These are phyloP conservation scores for Aspergillus bertholletiae DNA, from an alignment of 495 filamentous ascomycete genomes.

Conservation along the genomic window DNA sequence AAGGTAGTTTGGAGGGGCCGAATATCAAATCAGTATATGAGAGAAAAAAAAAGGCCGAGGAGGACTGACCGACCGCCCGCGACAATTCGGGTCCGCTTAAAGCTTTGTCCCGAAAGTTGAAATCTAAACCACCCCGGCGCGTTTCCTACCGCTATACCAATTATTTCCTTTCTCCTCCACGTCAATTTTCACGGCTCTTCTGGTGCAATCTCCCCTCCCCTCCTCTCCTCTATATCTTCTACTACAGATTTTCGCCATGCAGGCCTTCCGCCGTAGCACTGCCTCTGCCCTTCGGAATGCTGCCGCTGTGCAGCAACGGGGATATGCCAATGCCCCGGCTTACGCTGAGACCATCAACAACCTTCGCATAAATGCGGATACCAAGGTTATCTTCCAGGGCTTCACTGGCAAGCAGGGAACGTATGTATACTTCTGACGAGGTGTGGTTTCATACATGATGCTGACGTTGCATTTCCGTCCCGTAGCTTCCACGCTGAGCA, in stretches of 20 bases:
- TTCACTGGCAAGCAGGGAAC: slow-evolving; percentile 99
- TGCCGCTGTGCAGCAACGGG: slow-evolving; percentile 53
- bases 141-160: slow-evolving; percentile 4
- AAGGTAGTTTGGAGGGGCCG: slow-evolving; percentile 3
- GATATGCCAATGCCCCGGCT: slow-evolving; percentile 64
- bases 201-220: slow-evolving; percentile 10
- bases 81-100: slow-evolving; percentile 41
- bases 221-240: slow-evolving; percentile 16
- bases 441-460: slow-evolving; percentile 9
- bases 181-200: slow-evolving; percentile 14
- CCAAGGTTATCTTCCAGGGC: slow-evolving; percentile 93
- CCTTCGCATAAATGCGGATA: slow-evolving; percentile 87
- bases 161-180: slow-evolving; percentile 22
- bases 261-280: slow-evolving; percentile 51
- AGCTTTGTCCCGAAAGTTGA: slow-evolving; percentile 42
- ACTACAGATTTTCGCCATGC: slow-evolving; percentile 35
- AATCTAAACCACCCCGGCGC: slow-evolving; percentile 30
- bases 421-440: slow-evolving; percentile 54
- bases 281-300: slow-evolving; percentile 46
- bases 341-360: slow-evolving; percentile 86
- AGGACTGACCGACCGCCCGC: slow-evolving; percentile 23
- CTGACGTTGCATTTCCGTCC: slow-evolving; percentile 40
- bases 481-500: slow-evolving; percentile 92
- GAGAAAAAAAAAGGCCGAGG: slow-evolving; percentile 33
- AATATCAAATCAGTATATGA: neutral